A percentile compares a stretch with the other conserved stretches of the same genome.
These are phyloP conservation scores for Lithohypha guttulata DNA, from an alignment of 2,329 filamentous ascomycete genomes.

Conservation along the genomic window DNA sequence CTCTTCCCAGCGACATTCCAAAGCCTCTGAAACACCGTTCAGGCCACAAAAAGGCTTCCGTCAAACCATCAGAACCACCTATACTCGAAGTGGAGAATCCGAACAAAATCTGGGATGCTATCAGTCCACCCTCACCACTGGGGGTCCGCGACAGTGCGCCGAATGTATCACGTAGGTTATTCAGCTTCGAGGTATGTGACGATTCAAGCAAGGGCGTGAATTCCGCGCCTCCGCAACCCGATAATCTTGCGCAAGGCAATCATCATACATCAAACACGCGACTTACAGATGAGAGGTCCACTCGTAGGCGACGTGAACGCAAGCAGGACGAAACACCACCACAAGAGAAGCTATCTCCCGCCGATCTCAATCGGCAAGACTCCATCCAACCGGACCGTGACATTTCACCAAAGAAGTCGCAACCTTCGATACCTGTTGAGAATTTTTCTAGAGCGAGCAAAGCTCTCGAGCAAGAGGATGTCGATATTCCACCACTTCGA, in stretches of 20 bases:
- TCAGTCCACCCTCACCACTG: constrained; percentile 6
- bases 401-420: background rate
- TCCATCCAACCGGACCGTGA: constrained; percentile 5
- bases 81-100: constrained; percentile 13
- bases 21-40: constrained; percentile 33
- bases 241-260: constrained; percentile 12
- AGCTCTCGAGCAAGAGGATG: background rate
- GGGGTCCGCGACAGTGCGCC: too few relatives aligned
- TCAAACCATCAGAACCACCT: constrained; percentile 15
- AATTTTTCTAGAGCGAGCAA: background rate
- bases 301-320: constrained; percentile 8
- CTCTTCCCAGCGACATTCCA: constrained; percentile 29
- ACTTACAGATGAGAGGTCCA: constrained; percentile 19
- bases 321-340: background rate
- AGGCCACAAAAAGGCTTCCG: constrained; percentile 24
- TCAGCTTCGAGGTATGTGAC: constrained; percentile 12
- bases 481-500: background rate
- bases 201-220: constrained; percentile 11
- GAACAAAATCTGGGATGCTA: constrained; percentile 22
- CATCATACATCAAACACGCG: constrained; percentile 22
- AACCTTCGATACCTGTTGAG: background rate
- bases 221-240: constrained; percentile 6
- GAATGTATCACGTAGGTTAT: constrained; percentile 14
- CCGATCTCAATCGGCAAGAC: background rate
- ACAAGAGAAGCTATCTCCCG: background rate